Percentiles rank a stretch among this genome's conserved stretches.
Evolutionary conservation across 352 stramenopile species (phyloP).

Genomic region (Pythium dissimile): DNA sequence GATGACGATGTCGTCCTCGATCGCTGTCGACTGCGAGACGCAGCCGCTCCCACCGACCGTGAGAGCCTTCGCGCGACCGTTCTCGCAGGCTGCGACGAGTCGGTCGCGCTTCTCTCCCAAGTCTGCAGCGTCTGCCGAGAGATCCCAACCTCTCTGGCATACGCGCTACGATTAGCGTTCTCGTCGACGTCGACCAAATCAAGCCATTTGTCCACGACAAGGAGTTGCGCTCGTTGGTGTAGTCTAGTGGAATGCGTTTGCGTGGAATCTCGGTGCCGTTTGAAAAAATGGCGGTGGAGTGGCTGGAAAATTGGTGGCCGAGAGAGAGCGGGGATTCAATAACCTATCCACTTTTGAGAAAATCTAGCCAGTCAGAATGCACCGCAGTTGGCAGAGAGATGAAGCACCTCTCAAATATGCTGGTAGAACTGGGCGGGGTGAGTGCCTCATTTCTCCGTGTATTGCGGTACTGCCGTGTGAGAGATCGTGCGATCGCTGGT

Average conservation of each 20-base stretch:
- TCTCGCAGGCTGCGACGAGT: neutral
- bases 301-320: neutral
- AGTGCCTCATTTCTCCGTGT: neutral
- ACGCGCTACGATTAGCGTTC: neutral
- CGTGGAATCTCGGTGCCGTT: neutral
- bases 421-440: neutral
- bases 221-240: neutral
- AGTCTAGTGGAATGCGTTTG: neutral
- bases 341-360: neutral
- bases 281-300: neutral
- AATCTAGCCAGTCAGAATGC: neutral
- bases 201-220: neutral
- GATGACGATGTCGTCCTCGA: neutral
- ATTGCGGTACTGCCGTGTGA: too few relatives aligned
- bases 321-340: neutral
- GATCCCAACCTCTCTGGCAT: neutral
- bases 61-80: neutral
- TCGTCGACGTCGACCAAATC: neutral
- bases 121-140: neutral
- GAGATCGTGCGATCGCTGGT: too few relatives aligned
- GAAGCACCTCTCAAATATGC: slow-evolving; percentile 1
- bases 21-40: neutral
- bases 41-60: slow-evolving; percentile 4
- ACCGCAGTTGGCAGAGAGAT: neutral
- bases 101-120: neutral